A percentile compares a stretch with the other conserved stretches of the same genome.
phyloP scores from a whole-genome alignment of 768 basidiomycete genomes.

The Pleurotus salmoneostramineus region DNA sequence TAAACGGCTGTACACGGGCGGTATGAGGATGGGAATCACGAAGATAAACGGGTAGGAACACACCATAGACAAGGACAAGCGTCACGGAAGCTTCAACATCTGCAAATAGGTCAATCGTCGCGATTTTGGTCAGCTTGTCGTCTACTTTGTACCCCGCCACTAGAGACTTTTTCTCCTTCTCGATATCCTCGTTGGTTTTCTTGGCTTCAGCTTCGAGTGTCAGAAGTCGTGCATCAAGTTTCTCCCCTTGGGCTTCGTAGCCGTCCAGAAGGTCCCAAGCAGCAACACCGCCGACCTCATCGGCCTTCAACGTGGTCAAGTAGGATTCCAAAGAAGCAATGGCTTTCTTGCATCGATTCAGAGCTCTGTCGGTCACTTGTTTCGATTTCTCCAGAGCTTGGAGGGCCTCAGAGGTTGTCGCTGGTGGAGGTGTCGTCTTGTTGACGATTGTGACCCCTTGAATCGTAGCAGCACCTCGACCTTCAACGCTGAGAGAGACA shows the following conservation, averaged over 20 bases:
- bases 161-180: conserved; percentile 12
- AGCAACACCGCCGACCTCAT: conserved; percentile 17
- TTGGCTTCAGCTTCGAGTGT: conserved; percentile 17
- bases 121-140: conserved; percentile 13
- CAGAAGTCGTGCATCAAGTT: conserved; percentile 20
- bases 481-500: conserved; percentile 23
- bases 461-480: conserved; percentile 27
- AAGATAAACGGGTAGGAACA: neutral
- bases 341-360: conserved; percentile 19
- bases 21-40: neutral
- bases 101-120: conserved; percentile 21
- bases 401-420: conserved; percentile 19
- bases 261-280: conserved; percentile 15
- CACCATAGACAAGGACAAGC: conserved; percentile 28
- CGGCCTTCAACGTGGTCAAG: conserved; percentile 20
- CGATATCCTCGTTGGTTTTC: conserved; percentile 14
- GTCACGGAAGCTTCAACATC: conserved; percentile 22
- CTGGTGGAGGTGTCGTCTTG: conserved; percentile 3
- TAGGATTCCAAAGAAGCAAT: conserved; percentile 21
- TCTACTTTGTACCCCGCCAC: conserved; percentile 11
- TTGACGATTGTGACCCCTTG: conserved; percentile 29
- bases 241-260: conserved; percentile 20
- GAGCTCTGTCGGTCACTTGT: conserved; percentile 14
- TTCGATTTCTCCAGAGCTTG: conserved; percentile 14
- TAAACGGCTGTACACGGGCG: conserved; percentile 1